Conservation (phyloP, 257 asterid genomes). For the Jasminum sambac region DNA sequence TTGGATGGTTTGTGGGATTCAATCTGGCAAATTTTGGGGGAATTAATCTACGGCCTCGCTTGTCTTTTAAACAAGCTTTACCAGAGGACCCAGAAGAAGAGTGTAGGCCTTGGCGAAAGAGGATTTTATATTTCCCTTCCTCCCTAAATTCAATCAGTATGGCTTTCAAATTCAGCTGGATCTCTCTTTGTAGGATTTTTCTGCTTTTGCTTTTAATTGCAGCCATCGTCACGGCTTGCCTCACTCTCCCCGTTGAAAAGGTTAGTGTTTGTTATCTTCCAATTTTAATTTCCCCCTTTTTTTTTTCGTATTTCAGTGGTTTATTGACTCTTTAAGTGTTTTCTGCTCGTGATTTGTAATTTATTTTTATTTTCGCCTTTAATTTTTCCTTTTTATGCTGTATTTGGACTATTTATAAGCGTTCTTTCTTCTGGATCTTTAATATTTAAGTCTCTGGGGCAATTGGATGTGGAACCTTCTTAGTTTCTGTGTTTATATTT, state of each 20-base stretch:
- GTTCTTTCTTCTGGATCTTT: too few species aligned
- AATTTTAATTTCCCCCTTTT: neutral
- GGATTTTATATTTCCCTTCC: conserved; percentile 22
- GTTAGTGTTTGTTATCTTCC: conserved; percentile 16
- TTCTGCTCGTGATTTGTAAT: neutral
- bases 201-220: conserved; percentile 41
- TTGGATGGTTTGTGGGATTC: conserved; percentile 10
- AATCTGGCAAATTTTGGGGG: conserved; percentile 46
- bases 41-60: conserved; percentile 46
- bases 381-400: neutral
- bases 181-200: conserved; percentile 31
- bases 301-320: neutral
- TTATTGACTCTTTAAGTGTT: neutral
- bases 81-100: conserved; percentile 37
- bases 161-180: conserved; percentile 42
- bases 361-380: neutral
- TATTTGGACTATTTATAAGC: too few species aligned
- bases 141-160: conserved; percentile 19
- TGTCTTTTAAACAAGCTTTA: conserved; percentile 39
- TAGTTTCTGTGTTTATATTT: neutral
- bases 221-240: conserved; percentile 43
- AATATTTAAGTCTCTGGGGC: neutral
- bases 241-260: conserved; percentile 53
- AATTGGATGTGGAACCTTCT: neutral
- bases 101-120: conserved; percentile 50